Base-by-base conservation (phyloP, 768 basidiomycete genomes). In the Tylopilus rubrobrunneus region DNA sequence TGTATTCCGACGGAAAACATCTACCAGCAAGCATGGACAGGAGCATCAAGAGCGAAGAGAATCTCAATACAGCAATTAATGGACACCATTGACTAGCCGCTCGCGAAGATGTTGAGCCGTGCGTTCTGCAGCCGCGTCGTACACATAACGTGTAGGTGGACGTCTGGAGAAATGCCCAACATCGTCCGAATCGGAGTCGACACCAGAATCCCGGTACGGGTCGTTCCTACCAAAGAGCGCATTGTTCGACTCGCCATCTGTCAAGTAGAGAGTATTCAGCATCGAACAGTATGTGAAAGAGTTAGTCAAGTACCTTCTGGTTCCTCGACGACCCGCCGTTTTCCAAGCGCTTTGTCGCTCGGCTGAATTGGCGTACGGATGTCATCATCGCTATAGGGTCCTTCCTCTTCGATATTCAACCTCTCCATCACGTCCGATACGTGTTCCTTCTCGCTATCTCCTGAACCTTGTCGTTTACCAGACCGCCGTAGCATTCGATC, bases 101-200 rank as follows among this genome's bases (percentile, higher is more conserved):
- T 82, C 77, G 53, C 72, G 71, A 49, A 87, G 74, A 52, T 82
- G 75, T 72, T 84, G 77, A 59, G 80, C 74, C 49, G 83, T 82
- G 57, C 89, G 80, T 68, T 96, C 92, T 25, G 91, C 91, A 6
- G 86, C 91, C 0, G 93, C 93, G 66, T 97, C 93, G 67, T 97
- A 97, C n/a, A 88, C 91, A 70, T 87, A 94, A 14, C 80, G 80
- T 25, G 83, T 76, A 3, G 83, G 80, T 19, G 71, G 77, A 45
- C 78, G 79, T 57, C 62, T 63, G 28, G 67, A 37, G 68, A 68
- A 62, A 68, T 71, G 15, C 53, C 60, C 53, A 37, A 46, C 43
- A 17, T 80, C 79, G 23, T 83, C 83, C 10, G 76, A 75, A 45
- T 84, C 84, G 27, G 78, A 80, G 41, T 83, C 79, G 12, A 67